phyloP scores from a whole-genome alignment of 2,329 filamentous ascomycete species.

The Aspergillus terreus region DNA sequence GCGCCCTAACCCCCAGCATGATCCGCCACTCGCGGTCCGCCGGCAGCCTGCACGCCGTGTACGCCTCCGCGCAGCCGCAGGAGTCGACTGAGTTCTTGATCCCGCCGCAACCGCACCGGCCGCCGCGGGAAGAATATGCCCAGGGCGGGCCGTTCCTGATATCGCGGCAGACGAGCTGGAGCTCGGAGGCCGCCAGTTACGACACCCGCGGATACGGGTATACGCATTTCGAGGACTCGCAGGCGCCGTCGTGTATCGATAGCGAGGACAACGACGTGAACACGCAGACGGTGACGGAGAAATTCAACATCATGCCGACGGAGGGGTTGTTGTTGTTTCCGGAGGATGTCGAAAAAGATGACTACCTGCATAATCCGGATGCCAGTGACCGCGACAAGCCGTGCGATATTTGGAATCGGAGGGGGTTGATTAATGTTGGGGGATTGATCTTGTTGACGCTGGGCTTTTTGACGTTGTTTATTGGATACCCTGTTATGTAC shows the following conservation, averaged over 20 bases:
- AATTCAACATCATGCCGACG: constrained; percentile 68
- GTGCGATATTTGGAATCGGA: constrained; percentile 62
- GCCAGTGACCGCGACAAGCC: constrained; percentile 59
- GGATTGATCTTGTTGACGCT: constrained; percentile 58
- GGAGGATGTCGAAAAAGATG: constrained; percentile 70
- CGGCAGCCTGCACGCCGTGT: constrained; percentile 33
- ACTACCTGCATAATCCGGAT: constrained; percentile 68
- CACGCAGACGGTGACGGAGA: constrained; percentile 69
- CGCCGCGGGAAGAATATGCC: constrained; percentile 50
- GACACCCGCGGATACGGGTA: constrained; percentile 49
- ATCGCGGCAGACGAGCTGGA: constrained; percentile 62
- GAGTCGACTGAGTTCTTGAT: constrained; percentile 38
- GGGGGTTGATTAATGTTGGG: constrained; percentile 63
- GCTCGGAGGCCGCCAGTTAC: constrained; percentile 54
- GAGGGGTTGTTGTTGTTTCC: constrained; percentile 65
- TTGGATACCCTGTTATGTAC: constrained; percentile 67
- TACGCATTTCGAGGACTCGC: constrained; percentile 60
- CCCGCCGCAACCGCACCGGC: constrained; percentile 43
- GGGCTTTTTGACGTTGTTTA: constrained; percentile 62
- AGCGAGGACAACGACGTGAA: constrained; percentile 65
- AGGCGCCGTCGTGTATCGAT: constrained; percentile 56
- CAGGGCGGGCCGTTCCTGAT: constrained; percentile 45
- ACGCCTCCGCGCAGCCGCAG: constrained; percentile 50
- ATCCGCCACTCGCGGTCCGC: constrained; percentile 19
- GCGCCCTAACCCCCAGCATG: constrained; percentile 18